Conservation (phyloP, 495 filamentous ascomycete species). For the Chaetomidium leptoderma region DNA sequence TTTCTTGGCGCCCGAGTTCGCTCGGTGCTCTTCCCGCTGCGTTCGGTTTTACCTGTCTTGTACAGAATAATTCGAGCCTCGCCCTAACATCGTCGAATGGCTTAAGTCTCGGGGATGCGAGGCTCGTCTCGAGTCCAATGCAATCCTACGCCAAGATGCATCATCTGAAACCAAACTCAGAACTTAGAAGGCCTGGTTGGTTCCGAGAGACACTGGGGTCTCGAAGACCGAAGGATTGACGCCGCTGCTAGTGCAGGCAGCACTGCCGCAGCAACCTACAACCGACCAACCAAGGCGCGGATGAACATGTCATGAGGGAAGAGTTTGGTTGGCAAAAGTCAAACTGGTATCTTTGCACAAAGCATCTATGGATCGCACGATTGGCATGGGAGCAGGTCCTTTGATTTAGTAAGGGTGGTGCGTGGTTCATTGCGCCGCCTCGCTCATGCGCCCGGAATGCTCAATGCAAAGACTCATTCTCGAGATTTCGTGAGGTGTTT, state of each 20-base stretch:
- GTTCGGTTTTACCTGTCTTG: too few relatives aligned
- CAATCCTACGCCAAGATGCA: background rate
- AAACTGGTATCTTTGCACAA: constrained; percentile 13
- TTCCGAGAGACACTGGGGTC: background rate
- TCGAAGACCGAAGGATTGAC: background rate
- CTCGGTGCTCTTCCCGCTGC: too few relatives aligned
- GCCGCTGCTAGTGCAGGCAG: background rate
- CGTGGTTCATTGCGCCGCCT: constrained; percentile 12
- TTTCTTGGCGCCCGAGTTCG: too few relatives aligned
- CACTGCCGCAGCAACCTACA: background rate
- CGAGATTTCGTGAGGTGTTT: constrained; percentile 25
- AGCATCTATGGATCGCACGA: constrained; percentile 11
- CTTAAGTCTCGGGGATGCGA: too few relatives aligned
- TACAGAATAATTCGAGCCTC: too few relatives aligned
- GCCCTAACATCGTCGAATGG: too few relatives aligned
- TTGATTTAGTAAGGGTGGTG: constrained; percentile 1
- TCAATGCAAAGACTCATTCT: constrained; percentile 31
- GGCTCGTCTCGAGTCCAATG: too few relatives aligned
- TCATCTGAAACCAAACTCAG: background rate
- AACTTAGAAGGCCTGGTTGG: too few relatives aligned
- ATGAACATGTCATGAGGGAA: background rate
- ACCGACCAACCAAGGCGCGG: background rate
- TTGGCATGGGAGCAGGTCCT: background rate
- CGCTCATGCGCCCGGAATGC: constrained; percentile 12
- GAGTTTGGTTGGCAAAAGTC: background rate